Base-by-base conservation (phyloP, 768 basidiomycete genomes). In the Tricholoma sp. region DNA sequence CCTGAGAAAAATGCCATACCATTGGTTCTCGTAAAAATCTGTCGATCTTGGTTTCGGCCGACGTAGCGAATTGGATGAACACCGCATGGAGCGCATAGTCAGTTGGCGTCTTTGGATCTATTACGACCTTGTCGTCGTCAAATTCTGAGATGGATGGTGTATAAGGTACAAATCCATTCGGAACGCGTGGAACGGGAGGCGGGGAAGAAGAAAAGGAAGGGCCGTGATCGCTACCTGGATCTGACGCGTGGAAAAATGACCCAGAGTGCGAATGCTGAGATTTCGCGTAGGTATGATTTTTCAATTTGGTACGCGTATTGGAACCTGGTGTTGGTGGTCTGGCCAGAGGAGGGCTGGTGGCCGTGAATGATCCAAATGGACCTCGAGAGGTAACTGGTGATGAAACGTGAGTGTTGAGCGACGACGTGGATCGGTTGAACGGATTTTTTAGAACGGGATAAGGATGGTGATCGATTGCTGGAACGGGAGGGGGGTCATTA, bases 61-160 rank as follows among this genome's bases (percentile, higher is more conserved):
- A 75, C 0, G 86, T 80, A 8, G 89, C 90, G 63, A 95, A 95
- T 2, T 89, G 85, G 41, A 91, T 89, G 67, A 95, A 94, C 6
- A 95, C 81, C 0, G 91, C 90, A 65, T 92, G 90, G 11, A 95
- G 73, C 1, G 94, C 94, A 63, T 89, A 94, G 63, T 95, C 94
- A 0, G 88, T 85, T 1, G 94, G 92, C 10, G 88, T 91, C 65
- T 84, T 89, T 0, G 88, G 88, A 50, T 89, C 86, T 63, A 82
- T 78, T 18, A 80, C 72, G 48, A 86, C 77, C 64, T 84, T 83
- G 62, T 89, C 88, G 11, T 88, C 89, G 44, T 84, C 81, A 29
- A 83, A 79, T 12, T 85, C 83, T 3, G 74, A 63, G 15, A 68
- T 63, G 1, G 74, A 72, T 2, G 81, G 78, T 1, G 82, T 80